Evolutionary conservation across 495 filamentous ascomycete species (phyloP).

Genomic region (Podospora sp.): DNA sequence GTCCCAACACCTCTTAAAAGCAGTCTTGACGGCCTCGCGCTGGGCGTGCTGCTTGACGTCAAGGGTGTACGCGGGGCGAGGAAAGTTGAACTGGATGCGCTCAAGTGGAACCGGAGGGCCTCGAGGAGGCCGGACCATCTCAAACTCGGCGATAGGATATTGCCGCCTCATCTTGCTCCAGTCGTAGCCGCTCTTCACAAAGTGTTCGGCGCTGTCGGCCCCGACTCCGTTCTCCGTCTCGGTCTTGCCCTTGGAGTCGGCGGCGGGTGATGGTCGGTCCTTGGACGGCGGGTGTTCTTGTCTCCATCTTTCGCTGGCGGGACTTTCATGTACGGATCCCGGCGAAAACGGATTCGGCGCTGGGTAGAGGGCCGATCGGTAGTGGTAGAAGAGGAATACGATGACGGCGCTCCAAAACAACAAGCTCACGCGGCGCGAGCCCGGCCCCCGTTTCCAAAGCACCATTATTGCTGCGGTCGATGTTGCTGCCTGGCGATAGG

Average conservation of each 20-base stretch:
- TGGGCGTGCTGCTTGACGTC: conserved; percentile 3
- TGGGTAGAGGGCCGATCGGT: neutral
- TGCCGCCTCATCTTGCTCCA: conserved; percentile 13
- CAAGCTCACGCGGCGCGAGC: conserved; percentile 3
- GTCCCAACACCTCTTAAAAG: conserved; percentile 54
- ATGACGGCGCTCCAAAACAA: conserved; percentile 9
- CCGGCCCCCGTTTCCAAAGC: conserved; percentile 11
- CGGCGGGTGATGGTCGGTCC: neutral
- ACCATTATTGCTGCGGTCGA: conserved; percentile 5
- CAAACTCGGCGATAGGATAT: conserved; percentile 11
- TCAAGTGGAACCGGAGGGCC: conserved; percentile 9
- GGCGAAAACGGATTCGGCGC: neutral
- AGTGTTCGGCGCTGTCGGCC: neutral
- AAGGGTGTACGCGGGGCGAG: neutral
- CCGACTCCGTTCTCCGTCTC: neutral
- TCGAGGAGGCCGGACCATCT: conserved; percentile 15
- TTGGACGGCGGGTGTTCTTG: neutral
- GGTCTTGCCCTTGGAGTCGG: neutral
- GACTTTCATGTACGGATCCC: neutral
- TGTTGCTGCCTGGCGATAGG: neutral
- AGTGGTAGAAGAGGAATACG: conserved; percentile 6
- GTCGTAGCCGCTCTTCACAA: conserved; percentile 20
- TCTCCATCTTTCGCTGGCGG: neutral
- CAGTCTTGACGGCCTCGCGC: conserved; percentile 12
- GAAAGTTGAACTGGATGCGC: conserved; percentile 9